Base-by-base conservation (phyloP, 2,329 filamentous ascomycete genomes). In the Colletotrichum musicola region DNA sequence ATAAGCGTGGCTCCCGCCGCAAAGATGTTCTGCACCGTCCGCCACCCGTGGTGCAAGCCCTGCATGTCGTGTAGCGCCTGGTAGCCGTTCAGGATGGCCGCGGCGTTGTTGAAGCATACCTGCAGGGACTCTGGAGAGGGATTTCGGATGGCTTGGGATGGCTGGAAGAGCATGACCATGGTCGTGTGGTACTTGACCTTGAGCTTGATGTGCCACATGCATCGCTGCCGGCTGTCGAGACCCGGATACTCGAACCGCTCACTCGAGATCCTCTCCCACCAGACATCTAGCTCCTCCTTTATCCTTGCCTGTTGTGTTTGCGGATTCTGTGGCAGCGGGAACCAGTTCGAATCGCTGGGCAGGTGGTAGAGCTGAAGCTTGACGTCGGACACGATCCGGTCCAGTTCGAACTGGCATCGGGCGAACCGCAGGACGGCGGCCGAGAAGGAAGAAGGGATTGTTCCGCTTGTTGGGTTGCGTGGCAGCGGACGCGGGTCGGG, bases 1-100 rank as follows among this genome's bases (percentile, higher is more conserved):
- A 81, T 75, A 6, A 81, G 74, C 0, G 78, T 81, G 3, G 79
- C 78, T 0, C 80, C 79, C 0, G 79, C 76, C 0, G 78, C 74
- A 55, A 81, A 81, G 6, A 81, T 77, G 6, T 77, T 78, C 44
- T 81, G 79, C 1, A 81, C 78, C 6, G 77, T 77, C 14, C 78
- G 71, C 80, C 80, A 81, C 69, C 71, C 79, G 72, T 71, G 72
- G 40, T 75, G 76, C 14, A 80, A 71, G 10, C 72, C 72, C 5
- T 79, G 75, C 6, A 75, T 54, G 44, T 77, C 73, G 56, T 78
- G 73, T 1, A 81, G 63, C 1, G 69, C 49, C 47, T 79, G 75
- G 42, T 80, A 81, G 2, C 76, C 73, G 5, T 75, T 62, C 1
- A 75, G 47, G 6, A 74, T 71, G 0, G 61, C 51, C 1, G 71